A percentile compares a stretch with the other conserved stretches of the same genome.
These are phyloP conservation scores for Termitomyces sp. DNA, from an alignment of 768 basidiomycete species.

Conservation along the genomic window DNA sequence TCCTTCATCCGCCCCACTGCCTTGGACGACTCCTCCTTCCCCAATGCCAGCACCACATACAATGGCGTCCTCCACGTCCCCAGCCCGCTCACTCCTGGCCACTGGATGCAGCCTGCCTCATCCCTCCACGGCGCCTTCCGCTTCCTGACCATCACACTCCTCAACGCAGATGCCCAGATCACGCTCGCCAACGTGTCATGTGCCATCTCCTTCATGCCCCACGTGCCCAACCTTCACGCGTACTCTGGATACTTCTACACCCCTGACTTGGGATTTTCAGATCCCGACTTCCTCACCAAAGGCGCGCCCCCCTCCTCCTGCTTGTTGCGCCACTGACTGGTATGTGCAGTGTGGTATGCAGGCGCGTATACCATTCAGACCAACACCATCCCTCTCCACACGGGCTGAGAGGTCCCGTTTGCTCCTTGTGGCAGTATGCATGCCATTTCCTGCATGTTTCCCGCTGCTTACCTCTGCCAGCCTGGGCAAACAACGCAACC, in stretches of 20 bases:
- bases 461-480: conserved; percentile 15
- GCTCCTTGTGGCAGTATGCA: conserved; percentile 35
- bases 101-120: conserved; percentile 43
- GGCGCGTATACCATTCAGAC: conserved; percentile 61
- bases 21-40: conserved; percentile 49
- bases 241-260: conserved; percentile 52
- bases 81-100: conserved; percentile 28
- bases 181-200: conserved; percentile 45
- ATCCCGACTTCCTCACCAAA: conserved; percentile 46
- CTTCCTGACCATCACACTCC: conserved; percentile 40
- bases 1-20: conserved; percentile 44
- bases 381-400: conserved; percentile 44
- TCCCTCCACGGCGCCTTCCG: conserved; percentile 48
- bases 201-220: conserved; percentile 49
- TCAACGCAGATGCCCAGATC: conserved; percentile 18
- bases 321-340: neutral
- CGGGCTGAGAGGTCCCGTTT: conserved; percentile 43
- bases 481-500: conserved; percentile 50
- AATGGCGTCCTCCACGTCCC: conserved; percentile 36
- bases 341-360: conserved; percentile 44
- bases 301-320: conserved; percentile 14
- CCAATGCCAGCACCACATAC: conserved; percentile 35
- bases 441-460: neutral
- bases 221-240: conserved; percentile 38
- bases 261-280: conserved; percentile 34